Evolutionary conservation across 768 basidiomycete species (phyloP).

Genomic region (Coprinopsis marcescibilis): DNA sequence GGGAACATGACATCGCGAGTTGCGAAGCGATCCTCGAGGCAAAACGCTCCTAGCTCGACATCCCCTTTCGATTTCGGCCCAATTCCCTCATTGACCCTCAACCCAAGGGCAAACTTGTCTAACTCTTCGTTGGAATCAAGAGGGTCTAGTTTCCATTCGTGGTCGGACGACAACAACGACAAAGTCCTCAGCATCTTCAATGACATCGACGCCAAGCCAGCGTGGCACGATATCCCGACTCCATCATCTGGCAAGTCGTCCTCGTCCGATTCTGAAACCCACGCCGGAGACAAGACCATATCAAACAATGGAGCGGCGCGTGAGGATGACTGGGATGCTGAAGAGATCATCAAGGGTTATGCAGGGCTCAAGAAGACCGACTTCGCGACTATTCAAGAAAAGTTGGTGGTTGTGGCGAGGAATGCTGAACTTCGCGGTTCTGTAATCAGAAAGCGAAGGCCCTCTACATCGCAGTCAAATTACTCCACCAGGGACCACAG

Average conservation of each 20-base stretch:
- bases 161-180: slow-evolving; percentile 62
- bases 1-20: slow-evolving; percentile 18
- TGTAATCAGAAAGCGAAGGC: slow-evolving; percentile 60
- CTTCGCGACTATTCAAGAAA: slow-evolving; percentile 69
- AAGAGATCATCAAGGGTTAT: slow-evolving; percentile 59
- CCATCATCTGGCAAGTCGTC: slow-evolving; percentile 33
- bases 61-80: slow-evolving; percentile 48
- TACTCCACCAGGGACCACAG: slow-evolving; percentile 53
- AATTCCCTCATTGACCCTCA: slow-evolving; percentile 58
- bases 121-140: slow-evolving; percentile 73
- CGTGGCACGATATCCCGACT: slow-evolving; percentile 60
- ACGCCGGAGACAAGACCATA: slow-evolving; percentile 12
- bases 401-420: slow-evolving; percentile 58
- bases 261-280: slow-evolving; percentile 37
- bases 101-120: slow-evolving; percentile 68
- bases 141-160: slow-evolving; percentile 84
- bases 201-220: slow-evolving; percentile 43
- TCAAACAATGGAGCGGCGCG: slow-evolving; percentile 30
- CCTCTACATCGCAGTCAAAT: slow-evolving; percentile 80
- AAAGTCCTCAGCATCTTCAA: slow-evolving; percentile 48
- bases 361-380: slow-evolving; percentile 68
- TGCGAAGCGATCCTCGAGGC: slow-evolving; percentile 44
- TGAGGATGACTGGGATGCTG: slow-evolving; percentile 52
- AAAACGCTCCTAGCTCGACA: slow-evolving; percentile 33
- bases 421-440: slow-evolving; percentile 47